Evolutionary conservation across 116 monocot genomes (phyloP).

Genomic region (Trichopus zeylanicus): DNA sequence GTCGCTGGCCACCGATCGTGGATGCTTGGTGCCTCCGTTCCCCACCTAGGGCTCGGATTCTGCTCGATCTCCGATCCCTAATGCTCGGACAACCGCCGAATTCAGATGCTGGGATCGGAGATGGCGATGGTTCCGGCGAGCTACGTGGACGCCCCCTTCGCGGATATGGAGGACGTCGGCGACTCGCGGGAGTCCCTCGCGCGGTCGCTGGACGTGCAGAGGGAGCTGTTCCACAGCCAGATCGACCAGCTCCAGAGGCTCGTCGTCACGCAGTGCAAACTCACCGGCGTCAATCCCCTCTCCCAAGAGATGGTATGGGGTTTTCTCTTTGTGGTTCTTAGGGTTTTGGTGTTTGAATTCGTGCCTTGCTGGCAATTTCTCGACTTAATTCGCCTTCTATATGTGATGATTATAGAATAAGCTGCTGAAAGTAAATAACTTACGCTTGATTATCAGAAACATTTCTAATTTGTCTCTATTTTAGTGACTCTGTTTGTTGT

Average conservation of each 20-base stretch:
- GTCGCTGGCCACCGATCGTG: too few relatives aligned
- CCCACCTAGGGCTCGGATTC: too few relatives aligned
- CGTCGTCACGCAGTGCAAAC: slow-evolving; percentile 72
- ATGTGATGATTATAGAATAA: too few relatives aligned
- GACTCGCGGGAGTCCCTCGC: slow-evolving; percentile 30
- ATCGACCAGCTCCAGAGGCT: slow-evolving; percentile 64
- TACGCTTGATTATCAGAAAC: too few relatives aligned
- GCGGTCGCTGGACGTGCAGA: slow-evolving; percentile 50
- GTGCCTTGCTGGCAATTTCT: too few relatives aligned
- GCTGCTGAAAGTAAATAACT: too few relatives aligned
- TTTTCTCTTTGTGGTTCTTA: not conserved
- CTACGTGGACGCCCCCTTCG: slow-evolving; percentile 15
- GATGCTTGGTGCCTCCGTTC: too few relatives aligned
- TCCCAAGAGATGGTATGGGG: slow-evolving; percentile 94
- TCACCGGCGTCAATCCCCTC: slow-evolving; percentile 93
- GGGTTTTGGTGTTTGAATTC: too few relatives aligned
- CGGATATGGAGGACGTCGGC: slow-evolving; percentile 26
- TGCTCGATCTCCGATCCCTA: slow-evolving; percentile 14
- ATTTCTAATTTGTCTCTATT: too few relatives aligned
- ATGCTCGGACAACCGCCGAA: slow-evolving; percentile 10
- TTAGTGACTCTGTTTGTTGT: too few relatives aligned
- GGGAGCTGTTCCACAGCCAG: slow-evolving; percentile 69
- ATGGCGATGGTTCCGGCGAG: slow-evolving; percentile 46
- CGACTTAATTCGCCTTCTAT: too few relatives aligned
- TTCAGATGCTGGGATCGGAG: slow-evolving; percentile 5